These are phyloP conservation scores for Candida cerambycidarum DNA, from an alignment of 805 yeast genomes.

Conservation along the genomic window DNA sequence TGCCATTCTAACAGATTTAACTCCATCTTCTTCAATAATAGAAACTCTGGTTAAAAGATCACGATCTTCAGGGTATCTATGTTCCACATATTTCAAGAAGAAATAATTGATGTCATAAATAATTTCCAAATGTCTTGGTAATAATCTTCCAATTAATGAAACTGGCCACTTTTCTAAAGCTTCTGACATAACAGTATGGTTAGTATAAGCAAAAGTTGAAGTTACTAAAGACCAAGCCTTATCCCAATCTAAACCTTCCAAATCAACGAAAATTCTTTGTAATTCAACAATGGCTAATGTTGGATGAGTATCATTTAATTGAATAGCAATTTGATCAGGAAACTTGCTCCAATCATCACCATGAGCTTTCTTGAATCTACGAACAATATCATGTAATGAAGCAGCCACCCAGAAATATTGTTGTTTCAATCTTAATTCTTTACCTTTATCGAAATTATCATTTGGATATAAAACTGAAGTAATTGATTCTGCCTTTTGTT, in stretches of 20 bases:
- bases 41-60: conserved; percentile 71
- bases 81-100: conserved; percentile 76
- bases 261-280: conserved; percentile 80
- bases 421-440: conserved; percentile 88
- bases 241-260: conserved; percentile 79
- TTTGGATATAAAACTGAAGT: conserved; percentile 93
- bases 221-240: conserved; percentile 85
- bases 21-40: conserved; percentile 76
- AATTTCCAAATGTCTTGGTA: conserved; percentile 90
- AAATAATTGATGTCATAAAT: conserved; percentile 80
- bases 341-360: conserved; percentile 77
- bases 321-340: conserved; percentile 85
- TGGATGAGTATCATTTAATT: conserved; percentile 93
- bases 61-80: conserved; percentile 71
- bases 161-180: conserved; percentile 97
- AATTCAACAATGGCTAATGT: conserved; percentile 88
- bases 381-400: conserved; percentile 83
- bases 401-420: conserved; percentile 98
- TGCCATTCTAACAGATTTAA: conserved; percentile 91
- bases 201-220: conserved; percentile 83
- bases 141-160: conserved; percentile 68
- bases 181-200: conserved; percentile 93
- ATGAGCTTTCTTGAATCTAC: conserved; percentile 78
- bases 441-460: conserved; percentile 89
- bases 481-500: conserved; percentile 87